Evolutionary conservation across 192 early-diverging fungal species (phyloP).

Genomic region (Rhizophagus sp.): DNA sequence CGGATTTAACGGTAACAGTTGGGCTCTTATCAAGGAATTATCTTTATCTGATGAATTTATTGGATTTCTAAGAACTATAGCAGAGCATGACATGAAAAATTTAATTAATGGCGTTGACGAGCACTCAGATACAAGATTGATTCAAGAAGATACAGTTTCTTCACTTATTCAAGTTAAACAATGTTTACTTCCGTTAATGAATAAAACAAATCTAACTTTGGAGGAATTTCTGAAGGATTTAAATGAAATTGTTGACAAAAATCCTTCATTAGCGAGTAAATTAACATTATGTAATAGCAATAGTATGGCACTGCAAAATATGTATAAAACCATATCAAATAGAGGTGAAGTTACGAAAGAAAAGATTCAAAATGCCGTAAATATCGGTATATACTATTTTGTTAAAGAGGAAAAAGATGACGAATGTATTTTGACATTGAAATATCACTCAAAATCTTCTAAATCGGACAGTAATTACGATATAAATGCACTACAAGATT

Average conservation of each 20-base stretch:
- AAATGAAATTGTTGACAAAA: neutral
- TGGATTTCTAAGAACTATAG: neutral
- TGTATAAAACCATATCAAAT: constrained; percentile 28
- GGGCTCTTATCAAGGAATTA: constrained; percentile 3
- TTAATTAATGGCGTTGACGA: constrained; percentile 35
- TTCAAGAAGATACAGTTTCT: constrained; percentile 28
- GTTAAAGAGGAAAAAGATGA: constrained; percentile 16
- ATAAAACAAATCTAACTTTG: neutral
- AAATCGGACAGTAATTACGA: neutral
- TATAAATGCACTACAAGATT: constrained; percentile 27
- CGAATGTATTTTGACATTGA: constrained; percentile 19
- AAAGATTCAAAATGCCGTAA: constrained; percentile 24
- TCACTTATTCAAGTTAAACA: constrained; percentile 32
- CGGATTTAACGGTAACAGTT: neutral
- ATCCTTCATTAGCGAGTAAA: constrained; percentile 13
- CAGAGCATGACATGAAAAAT: constrained; percentile 30
- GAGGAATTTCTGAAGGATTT: constrained; percentile 5
- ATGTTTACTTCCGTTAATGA: constrained; percentile 20
- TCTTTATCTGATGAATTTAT: neutral
- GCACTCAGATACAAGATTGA: constrained; percentile 23
- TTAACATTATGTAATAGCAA: constrained; percentile 27
- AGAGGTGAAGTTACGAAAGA: constrained; percentile 31
- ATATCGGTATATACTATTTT: constrained; percentile 18
- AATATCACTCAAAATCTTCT: neutral
- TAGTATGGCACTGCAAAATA: constrained; percentile 26